A percentile compares a stretch with the other conserved stretches of the same genome.
Evolutionary conservation across 1,284 basidiomycete genomes (phyloP).

Genomic region (Sanghuangporus baumii): DNA sequence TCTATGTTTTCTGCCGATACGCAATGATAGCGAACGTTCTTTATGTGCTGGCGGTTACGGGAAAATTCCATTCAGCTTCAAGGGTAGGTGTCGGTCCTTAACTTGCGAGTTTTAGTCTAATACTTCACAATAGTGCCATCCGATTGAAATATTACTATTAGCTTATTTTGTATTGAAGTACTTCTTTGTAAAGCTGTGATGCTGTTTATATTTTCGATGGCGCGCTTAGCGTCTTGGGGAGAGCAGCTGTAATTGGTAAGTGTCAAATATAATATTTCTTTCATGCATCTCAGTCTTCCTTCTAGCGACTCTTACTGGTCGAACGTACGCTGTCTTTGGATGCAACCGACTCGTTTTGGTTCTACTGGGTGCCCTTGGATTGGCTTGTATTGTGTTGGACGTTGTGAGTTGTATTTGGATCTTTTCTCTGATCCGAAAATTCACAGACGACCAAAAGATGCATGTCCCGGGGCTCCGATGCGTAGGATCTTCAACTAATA

Average conservation of each 20-base stretch:
- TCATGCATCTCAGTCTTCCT: not conserved
- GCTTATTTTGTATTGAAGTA: not conserved
- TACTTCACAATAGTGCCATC: not conserved
- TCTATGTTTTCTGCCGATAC: constrained; percentile 1
- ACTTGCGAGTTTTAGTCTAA: not conserved
- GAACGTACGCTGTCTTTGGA: constrained; percentile 31
- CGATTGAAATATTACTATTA: not conserved
- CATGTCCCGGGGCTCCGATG: constrained; percentile 22
- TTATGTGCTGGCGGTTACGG: not conserved
- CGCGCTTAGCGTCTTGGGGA: constrained; percentile 28
- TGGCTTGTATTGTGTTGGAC: constrained; percentile 27
- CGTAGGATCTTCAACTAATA: constrained; percentile 19
- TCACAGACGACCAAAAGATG: constrained; percentile 18
- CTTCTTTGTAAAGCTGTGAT: constrained; percentile 25
- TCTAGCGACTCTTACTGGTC: constrained; percentile 27
- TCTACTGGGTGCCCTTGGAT: constrained; percentile 25
- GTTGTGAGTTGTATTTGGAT: constrained; percentile 23
- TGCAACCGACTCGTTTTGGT: constrained; percentile 24
- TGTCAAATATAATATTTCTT: not conserved
- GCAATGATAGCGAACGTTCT: not conserved
- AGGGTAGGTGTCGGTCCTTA: not conserved
- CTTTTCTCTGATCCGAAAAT: constrained; percentile 17
- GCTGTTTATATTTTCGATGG: constrained; percentile 28
- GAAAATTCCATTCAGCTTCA: not conserved
- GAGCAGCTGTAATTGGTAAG: constrained; percentile 30